phyloP scores from a whole-genome alignment of 176 grass and related monocot genomes.

The Neostapfia colusana region DNA sequence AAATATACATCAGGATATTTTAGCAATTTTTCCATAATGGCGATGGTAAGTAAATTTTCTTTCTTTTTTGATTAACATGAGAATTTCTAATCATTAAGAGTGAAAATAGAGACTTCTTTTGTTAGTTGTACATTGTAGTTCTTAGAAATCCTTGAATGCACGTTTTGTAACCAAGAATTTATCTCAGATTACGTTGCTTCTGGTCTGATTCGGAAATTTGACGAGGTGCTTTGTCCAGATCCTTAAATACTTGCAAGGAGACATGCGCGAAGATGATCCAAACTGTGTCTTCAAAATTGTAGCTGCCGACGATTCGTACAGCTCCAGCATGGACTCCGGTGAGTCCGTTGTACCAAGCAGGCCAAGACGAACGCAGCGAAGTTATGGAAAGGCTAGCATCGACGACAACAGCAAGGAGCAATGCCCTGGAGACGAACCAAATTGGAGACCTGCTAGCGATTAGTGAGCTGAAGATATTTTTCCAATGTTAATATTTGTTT shows the following conservation, averaged over 20 bases:
- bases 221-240: conserved; percentile 10
- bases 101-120: too few relatives aligned
- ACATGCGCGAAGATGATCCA: conserved; percentile 23
- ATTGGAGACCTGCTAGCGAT: neutral
- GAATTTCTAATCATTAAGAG: too few relatives aligned
- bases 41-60: too few relatives aligned
- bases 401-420: neutral
- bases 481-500: neutral
- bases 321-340: conserved; percentile 23
- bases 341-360: conserved; percentile 20
- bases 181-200: neutral
- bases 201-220: neutral
- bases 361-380: conserved; percentile 1
- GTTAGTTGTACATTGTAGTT: too few relatives aligned
- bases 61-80: too few relatives aligned
- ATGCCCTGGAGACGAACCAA: neutral
- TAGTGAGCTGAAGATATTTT: neutral
- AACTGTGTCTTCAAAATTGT: neutral
- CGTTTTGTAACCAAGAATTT: neutral
- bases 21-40: too few relatives aligned
- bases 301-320: neutral
- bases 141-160: neutral
- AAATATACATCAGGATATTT: too few relatives aligned
- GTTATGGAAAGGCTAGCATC: conserved; percentile 10
- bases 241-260: conserved; percentile 48